A percentile compares a stretch with the other conserved stretches of the same genome.
Conservation (phyloP, 2,329 filamentous ascomycete species). For the Claviceps digitariae region DNA sequence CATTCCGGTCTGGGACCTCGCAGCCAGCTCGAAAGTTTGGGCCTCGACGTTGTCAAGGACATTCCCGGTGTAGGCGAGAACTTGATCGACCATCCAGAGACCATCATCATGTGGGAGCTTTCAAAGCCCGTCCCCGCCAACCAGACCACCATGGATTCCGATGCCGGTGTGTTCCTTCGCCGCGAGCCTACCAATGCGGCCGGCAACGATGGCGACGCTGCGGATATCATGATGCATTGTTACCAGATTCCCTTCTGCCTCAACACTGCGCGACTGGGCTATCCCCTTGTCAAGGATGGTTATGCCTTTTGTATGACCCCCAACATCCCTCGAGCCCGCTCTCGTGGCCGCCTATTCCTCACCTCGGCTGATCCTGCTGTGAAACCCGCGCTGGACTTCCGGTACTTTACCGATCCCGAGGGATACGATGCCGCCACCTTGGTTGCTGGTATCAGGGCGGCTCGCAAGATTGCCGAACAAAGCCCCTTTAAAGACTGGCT, state of each 20-base stretch:
- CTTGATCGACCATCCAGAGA: conserved; percentile 46
- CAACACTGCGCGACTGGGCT: conserved; percentile 73
- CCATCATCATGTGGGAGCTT: conserved; percentile 59
- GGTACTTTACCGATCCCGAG: conserved; percentile 77
- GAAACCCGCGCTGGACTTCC: conserved; percentile 77
- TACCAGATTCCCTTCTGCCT: conserved; percentile 89
- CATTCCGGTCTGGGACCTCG: conserved; percentile 44
- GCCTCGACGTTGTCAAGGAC: conserved; percentile 41
- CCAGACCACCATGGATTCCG: conserved; percentile 84
- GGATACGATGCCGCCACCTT: conserved; percentile 76
- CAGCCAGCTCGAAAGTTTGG: conserved; percentile 37
- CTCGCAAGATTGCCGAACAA: conserved; percentile 62
- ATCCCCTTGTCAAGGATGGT: conserved; percentile 45
- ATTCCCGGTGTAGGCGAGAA: conserved; percentile 48
- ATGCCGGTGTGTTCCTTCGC: conserved; percentile 78
- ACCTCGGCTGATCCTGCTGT: conserved; percentile 60
- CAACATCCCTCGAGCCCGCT: conserved; percentile 74
- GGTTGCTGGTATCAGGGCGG: conserved; percentile 62
- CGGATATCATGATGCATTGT: conserved; percentile 93
- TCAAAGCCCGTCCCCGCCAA: conserved; percentile 61
- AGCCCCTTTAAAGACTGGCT: conserved; percentile 72
- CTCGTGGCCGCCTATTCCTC: conserved; percentile 63
- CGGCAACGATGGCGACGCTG: conserved; percentile 57
- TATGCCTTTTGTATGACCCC: conserved; percentile 90
- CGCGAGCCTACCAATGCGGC: conserved; percentile 57